Evolutionary conservation across 257 asterid species (phyloP), one percentile per base, ranked within the genome.

Genomic region (Nicotiana tabacum): DNA sequence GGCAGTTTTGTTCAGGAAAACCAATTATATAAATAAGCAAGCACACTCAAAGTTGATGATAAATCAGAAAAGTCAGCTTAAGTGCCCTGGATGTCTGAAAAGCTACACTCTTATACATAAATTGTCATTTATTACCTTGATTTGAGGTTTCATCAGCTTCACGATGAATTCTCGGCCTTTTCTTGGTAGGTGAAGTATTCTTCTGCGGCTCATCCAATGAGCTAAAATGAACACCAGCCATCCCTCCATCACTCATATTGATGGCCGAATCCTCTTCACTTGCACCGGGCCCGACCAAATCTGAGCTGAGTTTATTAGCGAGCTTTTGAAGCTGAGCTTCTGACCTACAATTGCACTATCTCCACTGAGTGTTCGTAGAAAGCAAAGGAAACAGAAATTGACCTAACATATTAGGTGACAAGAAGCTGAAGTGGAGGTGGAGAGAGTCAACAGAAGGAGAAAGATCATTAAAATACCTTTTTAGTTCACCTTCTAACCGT

Each of bases 401-500:
- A 74, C 46, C 39, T 3, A 48, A 9, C 0, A 74, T 51, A 77
- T 43, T 53, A 64, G 37, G 16, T 80, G 77, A 33, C 67, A 81
- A 80, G 69, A 35, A 18, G 5, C 51, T 53, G 16, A 16, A 16
- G 55, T 17, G 65, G 77, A 78, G 79, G 43, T 21, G 78, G 24
- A 74, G 61, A 65, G 24, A 72, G 4, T 69, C 29, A 57, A 85
- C 21, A 16, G 39, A 81, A 81, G 61, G 55, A 80, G 64, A 11
- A 33, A 67, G 53, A 27, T 61, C 43, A 58, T 33, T 78, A 84
- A 58, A 82, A 58, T 86, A 88, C 99, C 98, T 94, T 91, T 94
- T 96, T 83, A 96, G 87, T 81, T 96, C 97, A 80, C 90, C 98
- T 84, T 94, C 94, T 82, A 94, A 82, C 51, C 91, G 89, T 83